Evolutionary conservation across 2,329 filamentous ascomycete species (phyloP).

Genomic region (Sporothrix variecibatus): DNA sequence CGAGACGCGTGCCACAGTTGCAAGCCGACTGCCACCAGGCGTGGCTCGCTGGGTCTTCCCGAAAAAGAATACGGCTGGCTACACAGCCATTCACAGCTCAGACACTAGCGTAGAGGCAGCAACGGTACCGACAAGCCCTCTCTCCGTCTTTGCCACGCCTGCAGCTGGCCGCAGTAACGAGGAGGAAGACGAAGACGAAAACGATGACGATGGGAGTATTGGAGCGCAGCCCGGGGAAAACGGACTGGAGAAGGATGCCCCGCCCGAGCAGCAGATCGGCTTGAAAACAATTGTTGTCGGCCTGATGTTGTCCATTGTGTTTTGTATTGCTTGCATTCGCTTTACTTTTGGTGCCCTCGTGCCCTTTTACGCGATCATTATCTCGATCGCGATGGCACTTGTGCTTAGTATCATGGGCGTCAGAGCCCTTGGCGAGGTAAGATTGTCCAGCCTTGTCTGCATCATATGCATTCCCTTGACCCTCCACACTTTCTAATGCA

Average conservation of each 20-base stretch:
- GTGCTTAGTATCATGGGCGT: slow-evolving; percentile 74
- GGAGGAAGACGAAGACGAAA: slow-evolving; percentile 20
- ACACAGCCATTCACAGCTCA: slow-evolving; percentile 30
- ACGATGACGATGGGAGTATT: not conserved
- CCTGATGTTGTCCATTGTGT: slow-evolving; percentile 70
- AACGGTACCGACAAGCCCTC: slow-evolving; percentile 27
- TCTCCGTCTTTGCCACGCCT: slow-evolving; percentile 26
- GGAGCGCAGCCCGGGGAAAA: slow-evolving; percentile 4
- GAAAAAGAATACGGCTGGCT: slow-evolving; percentile 29
- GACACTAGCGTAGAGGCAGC: slow-evolving; percentile 5
- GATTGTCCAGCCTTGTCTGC: not conserved
- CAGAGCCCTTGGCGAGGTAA: slow-evolving; percentile 62
- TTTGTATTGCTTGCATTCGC: slow-evolving; percentile 82
- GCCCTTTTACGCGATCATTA: slow-evolving; percentile 71
- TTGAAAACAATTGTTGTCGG: slow-evolving; percentile 71
- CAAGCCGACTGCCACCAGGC: not conserved
- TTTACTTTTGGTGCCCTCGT: slow-evolving; percentile 79
- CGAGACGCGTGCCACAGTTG: slow-evolving; percentile 10
- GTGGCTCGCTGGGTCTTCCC: not conserved
- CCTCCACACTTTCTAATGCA: not conserved
- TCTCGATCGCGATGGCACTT: slow-evolving; percentile 82
- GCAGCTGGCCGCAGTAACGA: slow-evolving; percentile 24
- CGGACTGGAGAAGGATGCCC: slow-evolving; percentile 70
- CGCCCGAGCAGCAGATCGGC: slow-evolving; percentile 77
- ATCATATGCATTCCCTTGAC: not conserved